A percentile compares a stretch with the other conserved stretches of the same genome.
Conservation (phyloP, 768 basidiomycete genomes). For the Lepiota venenata region DNA sequence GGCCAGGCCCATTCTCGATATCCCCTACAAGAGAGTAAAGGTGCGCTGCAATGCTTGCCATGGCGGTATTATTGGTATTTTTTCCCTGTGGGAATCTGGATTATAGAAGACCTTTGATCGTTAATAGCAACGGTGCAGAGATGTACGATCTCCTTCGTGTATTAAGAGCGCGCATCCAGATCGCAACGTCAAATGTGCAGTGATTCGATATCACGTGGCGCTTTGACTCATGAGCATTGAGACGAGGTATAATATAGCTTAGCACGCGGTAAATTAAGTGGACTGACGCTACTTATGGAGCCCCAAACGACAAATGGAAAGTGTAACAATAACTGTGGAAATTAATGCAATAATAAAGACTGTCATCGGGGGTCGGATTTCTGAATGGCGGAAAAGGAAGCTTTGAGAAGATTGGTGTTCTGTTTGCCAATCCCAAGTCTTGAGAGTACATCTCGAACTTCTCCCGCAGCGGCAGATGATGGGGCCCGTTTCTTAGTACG, state of each 20-base stretch:
- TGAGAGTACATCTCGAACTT: constrained; percentile 80
- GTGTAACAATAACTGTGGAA: background rate
- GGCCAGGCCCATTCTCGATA: background rate
- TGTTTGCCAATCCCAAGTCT: constrained; percentile 82
- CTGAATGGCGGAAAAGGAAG: constrained; percentile 58
- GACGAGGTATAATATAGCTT: too few relatives aligned
- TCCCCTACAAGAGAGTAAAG: constrained; percentile 4
- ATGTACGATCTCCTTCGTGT: background rate
- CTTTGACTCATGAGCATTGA: background rate
- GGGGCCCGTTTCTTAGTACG: constrained; percentile 42
- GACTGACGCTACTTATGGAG: background rate
- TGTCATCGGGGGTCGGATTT: constrained; percentile 13
- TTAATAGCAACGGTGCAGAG: background rate
- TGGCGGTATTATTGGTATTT: background rate
- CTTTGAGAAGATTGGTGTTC: constrained; percentile 59
- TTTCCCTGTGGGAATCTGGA: too few relatives aligned
- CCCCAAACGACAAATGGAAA: background rate
- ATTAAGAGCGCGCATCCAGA: background rate
- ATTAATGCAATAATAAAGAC: background rate
- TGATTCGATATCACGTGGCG: constrained; percentile 7
- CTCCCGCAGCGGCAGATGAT: constrained; percentile 48
- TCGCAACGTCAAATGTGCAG: background rate
- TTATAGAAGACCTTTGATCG: too few relatives aligned
- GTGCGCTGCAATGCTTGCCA: constrained; percentile 1
- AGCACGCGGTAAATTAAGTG: too few relatives aligned